Conservation (phyloP, 768 basidiomycete genomes). For the Tricholoma saponaceum region DNA sequence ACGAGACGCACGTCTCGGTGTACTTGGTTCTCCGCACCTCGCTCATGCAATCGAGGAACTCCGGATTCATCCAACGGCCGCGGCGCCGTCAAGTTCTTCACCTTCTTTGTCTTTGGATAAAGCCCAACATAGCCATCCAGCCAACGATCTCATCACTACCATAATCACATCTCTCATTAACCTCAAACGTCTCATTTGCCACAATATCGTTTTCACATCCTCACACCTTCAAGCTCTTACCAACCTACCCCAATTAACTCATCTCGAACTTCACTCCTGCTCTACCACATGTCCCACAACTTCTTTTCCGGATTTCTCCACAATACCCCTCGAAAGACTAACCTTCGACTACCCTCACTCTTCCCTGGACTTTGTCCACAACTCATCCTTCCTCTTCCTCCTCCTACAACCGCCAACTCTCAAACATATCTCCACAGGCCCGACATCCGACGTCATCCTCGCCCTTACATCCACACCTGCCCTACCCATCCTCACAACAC, state of each 20-base stretch:
- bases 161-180: constrained; percentile 10
- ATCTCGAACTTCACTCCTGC: constrained; percentile 17
- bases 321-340: constrained; percentile 7
- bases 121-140: too few species aligned
- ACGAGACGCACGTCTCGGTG: constrained; percentile 10
- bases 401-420: constrained; percentile 10
- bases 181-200: constrained; percentile 13
- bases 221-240: constrained; percentile 7
- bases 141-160: constrained; percentile 8
- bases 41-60: constrained; percentile 12
- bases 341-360: constrained; percentile 12
- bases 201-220: constrained; percentile 11
- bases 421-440: constrained; percentile 8
- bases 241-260: constrained; percentile 9
- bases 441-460: constrained; percentile 10
- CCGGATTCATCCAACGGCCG: constrained; percentile 11
- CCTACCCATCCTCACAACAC: constrained; percentile 7
- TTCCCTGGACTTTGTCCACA: constrained; percentile 4
- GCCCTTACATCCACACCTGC: constrained; percentile 5
- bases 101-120: not conserved
- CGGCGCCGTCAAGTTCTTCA: constrained; percentile 7
- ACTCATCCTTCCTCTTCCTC: constrained; percentile 8
- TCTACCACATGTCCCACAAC: constrained; percentile 5
- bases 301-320: constrained; percentile 11
- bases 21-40: constrained; percentile 8